phyloP scores from a whole-genome alignment of 202 grass and related monocot species.

The Bolboschoenoplectus hybrid region DNA sequence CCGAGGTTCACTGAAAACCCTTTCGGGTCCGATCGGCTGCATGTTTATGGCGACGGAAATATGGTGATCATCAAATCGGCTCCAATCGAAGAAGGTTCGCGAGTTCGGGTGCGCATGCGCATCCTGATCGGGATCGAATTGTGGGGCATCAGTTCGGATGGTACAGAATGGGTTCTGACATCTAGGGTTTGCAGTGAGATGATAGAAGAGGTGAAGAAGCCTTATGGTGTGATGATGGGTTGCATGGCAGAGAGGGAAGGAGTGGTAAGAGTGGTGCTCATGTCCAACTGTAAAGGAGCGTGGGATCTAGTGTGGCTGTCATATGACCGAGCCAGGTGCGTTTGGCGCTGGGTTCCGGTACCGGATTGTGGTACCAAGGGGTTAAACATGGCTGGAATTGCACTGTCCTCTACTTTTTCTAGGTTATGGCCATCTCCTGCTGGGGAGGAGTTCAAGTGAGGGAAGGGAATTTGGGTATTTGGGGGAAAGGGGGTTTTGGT shows the following conservation, averaged over 20 bases:
- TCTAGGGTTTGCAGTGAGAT: constrained; percentile 58
- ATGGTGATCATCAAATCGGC: constrained; percentile 71
- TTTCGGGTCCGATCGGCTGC: constrained; percentile 47
- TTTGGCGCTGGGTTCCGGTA: constrained; percentile 82
- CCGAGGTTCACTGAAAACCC: constrained; percentile 68
- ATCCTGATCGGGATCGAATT: constrained; percentile 72
- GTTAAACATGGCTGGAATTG: constrained; percentile 96
- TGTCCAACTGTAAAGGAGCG: constrained; percentile 81
- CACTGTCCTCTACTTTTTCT: constrained; percentile 92
- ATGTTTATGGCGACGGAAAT: constrained; percentile 88
- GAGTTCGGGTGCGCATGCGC: constrained; percentile 47
- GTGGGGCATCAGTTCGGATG: constrained; percentile 50
- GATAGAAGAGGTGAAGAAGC: constrained; percentile 63
- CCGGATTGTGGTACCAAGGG: constrained; percentile 85
- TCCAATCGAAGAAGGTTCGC: constrained; percentile 46
- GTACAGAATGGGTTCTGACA: constrained; percentile 68
- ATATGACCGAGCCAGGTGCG: constrained; percentile 53
- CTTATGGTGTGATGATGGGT: constrained; percentile 83
- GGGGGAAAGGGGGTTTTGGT: neutral
- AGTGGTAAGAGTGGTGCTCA: constrained; percentile 69
- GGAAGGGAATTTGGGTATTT: constrained; percentile 9
- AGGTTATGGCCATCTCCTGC: constrained; percentile 63
- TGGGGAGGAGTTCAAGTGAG: constrained; percentile 36
- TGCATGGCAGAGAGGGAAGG: constrained; percentile 84
- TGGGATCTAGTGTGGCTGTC: constrained; percentile 91